A percentile compares a stretch with the other conserved stretches of the same genome.
These are phyloP conservation scores for Trichoderma brevicompactum DNA, from an alignment of 2,329 filamentous ascomycete genomes.

Conservation along the genomic window DNA sequence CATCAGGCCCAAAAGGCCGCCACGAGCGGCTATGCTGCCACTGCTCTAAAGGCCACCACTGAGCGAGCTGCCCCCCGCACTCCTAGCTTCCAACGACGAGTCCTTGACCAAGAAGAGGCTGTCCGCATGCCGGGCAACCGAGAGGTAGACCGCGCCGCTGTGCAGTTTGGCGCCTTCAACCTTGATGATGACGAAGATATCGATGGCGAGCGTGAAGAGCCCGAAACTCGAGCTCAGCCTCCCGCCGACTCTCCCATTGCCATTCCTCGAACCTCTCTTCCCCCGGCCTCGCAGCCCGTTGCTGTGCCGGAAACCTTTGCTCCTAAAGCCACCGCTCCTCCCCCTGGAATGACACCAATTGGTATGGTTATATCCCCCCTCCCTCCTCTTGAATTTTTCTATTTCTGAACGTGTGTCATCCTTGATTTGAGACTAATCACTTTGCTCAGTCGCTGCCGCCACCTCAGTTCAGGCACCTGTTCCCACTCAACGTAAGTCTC, in stretches of 20 bases:
- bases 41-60: conserved; percentile 76
- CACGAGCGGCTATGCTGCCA: conserved; percentile 74
- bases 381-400: background rate
- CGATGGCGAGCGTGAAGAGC: conserved; percentile 92
- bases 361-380: conserved; percentile 35
- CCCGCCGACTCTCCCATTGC: conserved; percentile 90
- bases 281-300: conserved; percentile 66
- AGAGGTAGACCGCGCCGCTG: conserved; percentile 87
- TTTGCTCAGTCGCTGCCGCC: conserved; percentile 32
- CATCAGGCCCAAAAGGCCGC: conserved; percentile 58
- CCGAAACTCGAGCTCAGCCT: conserved; percentile 90
- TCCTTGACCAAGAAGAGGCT: conserved; percentile 94
- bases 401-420: background rate
- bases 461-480: conserved; percentile 37
- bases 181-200: conserved; percentile 87
- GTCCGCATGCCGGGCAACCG: conserved; percentile 98
- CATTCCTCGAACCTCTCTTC: conserved; percentile 82
- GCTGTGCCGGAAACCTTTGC: conserved; percentile 60
- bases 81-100: conserved; percentile 80
- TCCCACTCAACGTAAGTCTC: conserved; percentile 38
- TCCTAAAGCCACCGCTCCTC: conserved; percentile 57
- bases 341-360: conserved; percentile 43
- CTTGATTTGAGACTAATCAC: conserved; percentile 27
- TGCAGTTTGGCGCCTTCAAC: conserved; percentile 96
- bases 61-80: conserved; percentile 64